phyloP scores from a whole-genome alignment of 106 monocot genomes.

The Phalaenopsis equestris region DNA sequence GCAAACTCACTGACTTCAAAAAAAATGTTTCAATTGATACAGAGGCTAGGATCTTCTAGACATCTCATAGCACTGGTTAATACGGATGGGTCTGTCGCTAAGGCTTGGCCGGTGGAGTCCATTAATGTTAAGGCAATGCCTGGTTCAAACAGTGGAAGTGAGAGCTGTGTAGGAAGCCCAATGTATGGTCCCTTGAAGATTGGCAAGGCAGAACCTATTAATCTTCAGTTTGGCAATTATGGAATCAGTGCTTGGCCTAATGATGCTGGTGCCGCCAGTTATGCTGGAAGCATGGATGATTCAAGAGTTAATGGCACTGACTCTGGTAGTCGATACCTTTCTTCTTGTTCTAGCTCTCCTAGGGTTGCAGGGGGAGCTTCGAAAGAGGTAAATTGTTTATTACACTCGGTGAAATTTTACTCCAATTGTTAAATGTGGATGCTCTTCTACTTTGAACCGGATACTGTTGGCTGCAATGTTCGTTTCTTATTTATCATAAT shows the following conservation, averaged over 20 bases:
- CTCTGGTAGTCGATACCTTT: slow-evolving; percentile 43
- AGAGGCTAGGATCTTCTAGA: slow-evolving; percentile 38
- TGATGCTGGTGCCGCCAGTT: slow-evolving; percentile 38
- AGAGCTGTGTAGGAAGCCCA: slow-evolving; percentile 20
- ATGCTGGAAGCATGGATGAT: slow-evolving; percentile 36
- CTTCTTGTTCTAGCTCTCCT: slow-evolving; percentile 76
- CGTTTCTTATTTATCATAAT: not conserved
- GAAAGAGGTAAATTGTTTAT: slow-evolving; percentile 47
- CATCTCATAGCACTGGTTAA: slow-evolving; percentile 41
- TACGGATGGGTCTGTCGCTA: slow-evolving; percentile 40
- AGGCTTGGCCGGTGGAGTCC: slow-evolving; percentile 22
- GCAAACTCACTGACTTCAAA: slow-evolving; percentile 44
- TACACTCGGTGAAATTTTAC: not conserved
- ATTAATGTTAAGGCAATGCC: slow-evolving; percentile 10
- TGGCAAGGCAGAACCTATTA: slow-evolving; percentile 14
- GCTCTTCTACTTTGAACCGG: not conserved
- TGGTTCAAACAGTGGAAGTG: slow-evolving; percentile 5
- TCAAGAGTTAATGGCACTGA: slow-evolving; percentile 35
- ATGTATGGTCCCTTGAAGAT: slow-evolving; percentile 22
- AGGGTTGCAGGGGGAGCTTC: slow-evolving; percentile 44
- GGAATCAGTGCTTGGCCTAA: slow-evolving; percentile 46
- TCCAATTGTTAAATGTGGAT: not conserved
- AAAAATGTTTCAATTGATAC: slow-evolving; percentile 46
- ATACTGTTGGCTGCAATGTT: not conserved
- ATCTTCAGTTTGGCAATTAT: slow-evolving; percentile 42